Base-by-base conservation (phyloP, 331 rosid genomes). In the Stylosanthes scabra region DNA sequence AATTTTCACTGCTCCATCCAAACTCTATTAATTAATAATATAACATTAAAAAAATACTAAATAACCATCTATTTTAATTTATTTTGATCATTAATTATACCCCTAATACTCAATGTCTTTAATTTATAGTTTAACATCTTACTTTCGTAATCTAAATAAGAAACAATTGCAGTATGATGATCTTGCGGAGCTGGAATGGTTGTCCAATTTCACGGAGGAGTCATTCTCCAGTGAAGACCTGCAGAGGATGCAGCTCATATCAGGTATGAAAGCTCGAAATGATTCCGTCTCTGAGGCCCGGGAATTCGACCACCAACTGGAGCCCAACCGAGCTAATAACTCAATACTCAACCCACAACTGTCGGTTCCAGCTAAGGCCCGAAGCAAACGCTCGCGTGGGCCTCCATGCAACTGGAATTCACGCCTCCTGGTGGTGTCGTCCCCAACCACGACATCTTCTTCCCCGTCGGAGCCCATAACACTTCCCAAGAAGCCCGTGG, bases 401-500 rank as follows among this genome's bases (percentile, higher is more conserved):
- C 71, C 93, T 2, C 96, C 96, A 44, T 83, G 97, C 88, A 90
- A 87, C 63, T 95, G 99, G 99, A 83, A 83, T 11, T 94, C 99
- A 2, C 88, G 93, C 15, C 84, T 94, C 12, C 84, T 87, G 27
- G 88, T 75, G 3, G 81, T 88, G 55, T 81, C 97, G 55, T 81
- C 97, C 4, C 87, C 89, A 0, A 41, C 78, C 0, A 72, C n/a
- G n/a, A n/a, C 85, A 5, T 27, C 89, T 2, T 51, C 87, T 4
- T 52, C 95, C 6, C 80, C 60, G 3, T 49, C 68, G 1, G 87
- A 83, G 55, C 9, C 6, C 63, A 9, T 42, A 1, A 6, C 11
- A 1, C 58, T 45, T 60, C 58, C 11, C 66, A 86, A 66, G 85
- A 86, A 77, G 34, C 73, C 28, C 0, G 55, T 20, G 0, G 59